Percentiles rank a stretch among this genome's conserved stretches.
Evolutionary conservation across 352 stramenopile genomes (phyloP).

Genomic region (Globisporangium polare): DNA sequence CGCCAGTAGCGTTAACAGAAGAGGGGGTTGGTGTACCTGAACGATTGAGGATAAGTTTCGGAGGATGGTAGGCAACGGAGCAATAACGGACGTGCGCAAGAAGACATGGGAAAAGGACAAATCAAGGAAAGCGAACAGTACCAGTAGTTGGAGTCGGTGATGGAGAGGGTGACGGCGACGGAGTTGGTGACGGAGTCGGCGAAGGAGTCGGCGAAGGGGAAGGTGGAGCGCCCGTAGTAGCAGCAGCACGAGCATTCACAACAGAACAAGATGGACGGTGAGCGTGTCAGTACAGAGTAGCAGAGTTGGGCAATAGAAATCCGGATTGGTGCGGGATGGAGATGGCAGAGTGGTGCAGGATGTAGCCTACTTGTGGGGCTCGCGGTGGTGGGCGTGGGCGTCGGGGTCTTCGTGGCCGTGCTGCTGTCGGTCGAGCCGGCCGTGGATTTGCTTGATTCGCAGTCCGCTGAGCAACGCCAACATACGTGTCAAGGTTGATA

Average conservation of each 20-base stretch:
- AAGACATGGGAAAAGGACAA: neutral
- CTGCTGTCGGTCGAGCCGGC: neutral
- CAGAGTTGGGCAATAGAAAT: neutral
- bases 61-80: neutral
- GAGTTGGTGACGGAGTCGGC: constrained; percentile 6
- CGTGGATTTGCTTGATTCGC: neutral
- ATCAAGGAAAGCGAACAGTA: constrained; percentile 10
- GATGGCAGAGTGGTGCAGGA: neutral
- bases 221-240: constrained; percentile 5
- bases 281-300: constrained; percentile 5
- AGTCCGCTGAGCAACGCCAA: neutral
- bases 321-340: neutral
- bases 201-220: neutral
- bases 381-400: neutral
- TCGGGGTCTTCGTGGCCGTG: neutral
- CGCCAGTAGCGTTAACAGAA: constrained; percentile 9
- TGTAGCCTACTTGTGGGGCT: constrained; percentile 13
- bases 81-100: neutral
- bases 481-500: neutral
- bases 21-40: constrained; percentile 11
- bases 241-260: neutral
- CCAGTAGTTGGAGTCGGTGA: constrained; percentile 8
- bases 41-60: neutral
- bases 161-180: constrained; percentile 5
- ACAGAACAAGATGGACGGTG: constrained; percentile 3